Percentiles rank a stretch among this genome's conserved stretches.
Evolutionary conservation across 1,139 yeast species (phyloP).

Genomic region (Hansenula sp.): DNA sequence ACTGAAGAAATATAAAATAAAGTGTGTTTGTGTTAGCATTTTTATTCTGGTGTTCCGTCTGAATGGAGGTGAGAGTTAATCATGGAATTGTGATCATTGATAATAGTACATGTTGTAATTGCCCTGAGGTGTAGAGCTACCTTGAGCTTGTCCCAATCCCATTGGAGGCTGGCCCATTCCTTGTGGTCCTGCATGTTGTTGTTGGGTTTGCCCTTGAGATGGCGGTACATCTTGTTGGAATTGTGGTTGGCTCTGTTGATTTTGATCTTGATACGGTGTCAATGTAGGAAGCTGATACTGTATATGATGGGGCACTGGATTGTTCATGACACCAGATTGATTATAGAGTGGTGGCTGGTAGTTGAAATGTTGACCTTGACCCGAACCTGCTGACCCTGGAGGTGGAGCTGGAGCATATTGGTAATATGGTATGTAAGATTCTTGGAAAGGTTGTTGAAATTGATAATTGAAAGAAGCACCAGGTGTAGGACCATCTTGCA

Average conservation of each 20-base stretch:
- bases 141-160: not conserved
- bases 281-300: not conserved
- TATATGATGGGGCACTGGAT: not conserved
- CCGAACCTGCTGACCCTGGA: not conserved
- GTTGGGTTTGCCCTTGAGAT: not conserved
- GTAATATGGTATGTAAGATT: not conserved
- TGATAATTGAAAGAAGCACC: not conserved
- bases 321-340: not conserved
- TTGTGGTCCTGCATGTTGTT: no score
- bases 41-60: no score
- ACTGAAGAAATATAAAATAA: no score
- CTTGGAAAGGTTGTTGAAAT: not conserved
- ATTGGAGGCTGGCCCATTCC: no score
- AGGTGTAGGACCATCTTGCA: not conserved
- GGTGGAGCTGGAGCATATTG: not conserved
- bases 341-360: not conserved
- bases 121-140: not conserved
- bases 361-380: not conserved
- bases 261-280: not conserved
- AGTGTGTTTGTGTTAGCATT: no score
- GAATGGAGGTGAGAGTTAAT: not conserved
- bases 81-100: not conserved
- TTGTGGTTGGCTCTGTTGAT: not conserved
- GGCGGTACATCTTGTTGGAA: not conserved
- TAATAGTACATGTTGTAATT: not conserved